A percentile compares a stretch with the other conserved stretches of the same genome.
Conservation (phyloP, 768 basidiomycete genomes). For the Suillus ampliporus region DNA sequence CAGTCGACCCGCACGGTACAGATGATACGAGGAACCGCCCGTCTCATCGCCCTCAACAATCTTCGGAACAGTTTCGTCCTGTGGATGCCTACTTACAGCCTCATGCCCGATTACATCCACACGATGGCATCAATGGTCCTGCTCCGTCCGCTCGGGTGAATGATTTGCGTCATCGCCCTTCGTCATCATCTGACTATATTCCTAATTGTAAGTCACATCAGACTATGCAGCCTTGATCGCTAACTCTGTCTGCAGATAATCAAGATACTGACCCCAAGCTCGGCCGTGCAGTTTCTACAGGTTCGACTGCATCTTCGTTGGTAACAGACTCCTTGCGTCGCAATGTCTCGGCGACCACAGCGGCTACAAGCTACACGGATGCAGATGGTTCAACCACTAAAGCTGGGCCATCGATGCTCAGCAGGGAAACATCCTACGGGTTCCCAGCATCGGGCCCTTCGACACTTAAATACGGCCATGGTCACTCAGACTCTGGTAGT, state of each 20-base stretch:
- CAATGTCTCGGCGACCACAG: conserved; percentile 31
- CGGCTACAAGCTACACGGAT: conserved; percentile 29
- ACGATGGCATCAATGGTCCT: conserved; percentile 15
- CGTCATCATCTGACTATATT: conserved; percentile 27
- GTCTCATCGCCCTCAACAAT: conserved; percentile 25
- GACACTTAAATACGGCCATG: conserved; percentile 21
- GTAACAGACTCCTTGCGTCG: conserved; percentile 30
- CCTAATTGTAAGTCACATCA: conserved; percentile 26
- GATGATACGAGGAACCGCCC: conserved; percentile 18
- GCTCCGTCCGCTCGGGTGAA: conserved; percentile 23
- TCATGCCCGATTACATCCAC: conserved; percentile 20
- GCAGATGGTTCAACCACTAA: conserved; percentile 19
- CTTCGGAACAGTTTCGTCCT: conserved; percentile 25
- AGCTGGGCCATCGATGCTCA: conserved; percentile 19
- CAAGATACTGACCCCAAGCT: conserved; percentile 26
- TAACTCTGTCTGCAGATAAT: not conserved
- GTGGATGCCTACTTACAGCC: conserved; percentile 22
- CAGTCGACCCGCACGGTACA: not conserved
- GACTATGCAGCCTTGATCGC: conserved; percentile 9
- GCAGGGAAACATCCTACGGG: conserved; percentile 22
- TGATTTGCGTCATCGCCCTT: conserved; percentile 24
- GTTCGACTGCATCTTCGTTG: conserved; percentile 34
- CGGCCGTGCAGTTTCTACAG: conserved; percentile 34
- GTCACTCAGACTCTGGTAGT: conserved; percentile 20
- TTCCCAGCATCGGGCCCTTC: conserved; percentile 31